phyloP scores from a whole-genome alignment of 805 yeast genomes.

The Wickerhamiella domercqiae region DNA sequence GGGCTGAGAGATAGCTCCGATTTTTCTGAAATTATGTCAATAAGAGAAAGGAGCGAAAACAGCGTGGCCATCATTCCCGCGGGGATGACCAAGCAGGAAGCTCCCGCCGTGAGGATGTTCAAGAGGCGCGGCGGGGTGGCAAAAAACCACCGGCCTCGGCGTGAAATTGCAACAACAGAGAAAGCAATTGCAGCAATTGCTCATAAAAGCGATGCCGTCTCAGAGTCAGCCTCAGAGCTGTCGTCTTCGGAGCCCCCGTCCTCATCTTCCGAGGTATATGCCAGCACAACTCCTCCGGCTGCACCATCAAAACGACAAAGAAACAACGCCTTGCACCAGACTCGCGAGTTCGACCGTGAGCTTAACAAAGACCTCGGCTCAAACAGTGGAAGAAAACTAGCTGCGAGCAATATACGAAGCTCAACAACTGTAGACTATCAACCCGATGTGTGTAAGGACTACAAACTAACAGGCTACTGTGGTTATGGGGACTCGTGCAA shows the following conservation, averaged over 20 bases:
- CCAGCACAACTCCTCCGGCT: too few relatives aligned
- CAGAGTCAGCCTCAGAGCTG: too few relatives aligned
- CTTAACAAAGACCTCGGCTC: background rate
- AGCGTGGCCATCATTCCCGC: too few relatives aligned
- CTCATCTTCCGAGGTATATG: too few relatives aligned
- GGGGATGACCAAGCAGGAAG: too few relatives aligned
- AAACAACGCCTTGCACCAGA: conserved; percentile 1
- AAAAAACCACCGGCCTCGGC: background rate
- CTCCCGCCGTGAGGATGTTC: too few relatives aligned
- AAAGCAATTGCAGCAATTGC: background rate
- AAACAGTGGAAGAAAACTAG: background rate
- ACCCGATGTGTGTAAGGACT: conserved; percentile 91
- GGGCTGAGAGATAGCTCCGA: too few relatives aligned
- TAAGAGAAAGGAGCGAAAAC: too few relatives aligned
- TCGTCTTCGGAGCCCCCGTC: too few relatives aligned
- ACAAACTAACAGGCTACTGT: conserved; percentile 79
- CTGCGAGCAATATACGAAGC: conserved; percentile 2
- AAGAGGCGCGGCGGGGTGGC: conserved; percentile 1
- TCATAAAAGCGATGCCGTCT: too few relatives aligned
- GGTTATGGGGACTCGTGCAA: conserved; percentile 97
- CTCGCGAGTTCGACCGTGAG: background rate
- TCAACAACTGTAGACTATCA: conserved; percentile 55
- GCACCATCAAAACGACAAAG: too few relatives aligned
- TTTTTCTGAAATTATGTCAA: too few relatives aligned
- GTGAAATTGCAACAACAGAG: background rate